Evolutionary conservation across 805 yeast genomes (phyloP).

Genomic region (Zygoascus flipseniorum): DNA sequence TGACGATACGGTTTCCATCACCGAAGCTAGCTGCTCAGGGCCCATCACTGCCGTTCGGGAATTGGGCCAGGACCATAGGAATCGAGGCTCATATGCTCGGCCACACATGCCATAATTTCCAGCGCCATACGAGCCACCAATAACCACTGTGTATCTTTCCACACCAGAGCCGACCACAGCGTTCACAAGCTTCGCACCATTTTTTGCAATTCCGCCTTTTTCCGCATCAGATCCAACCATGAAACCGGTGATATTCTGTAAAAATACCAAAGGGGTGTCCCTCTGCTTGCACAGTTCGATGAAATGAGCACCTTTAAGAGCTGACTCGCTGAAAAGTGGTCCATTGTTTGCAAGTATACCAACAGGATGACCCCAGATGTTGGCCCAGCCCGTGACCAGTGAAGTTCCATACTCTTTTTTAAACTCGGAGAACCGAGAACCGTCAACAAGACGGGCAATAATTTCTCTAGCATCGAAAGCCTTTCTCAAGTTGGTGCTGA

Average conservation of each 20-base stretch:
- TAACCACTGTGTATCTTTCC: constrained; percentile 26
- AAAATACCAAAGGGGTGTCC: constrained; percentile 25
- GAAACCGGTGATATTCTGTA: constrained; percentile 28
- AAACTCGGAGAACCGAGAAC: constrained; percentile 25
- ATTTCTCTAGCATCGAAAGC: constrained; percentile 27
- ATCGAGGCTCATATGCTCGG: constrained; percentile 26
- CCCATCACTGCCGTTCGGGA: constrained; percentile 29
- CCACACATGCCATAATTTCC: constrained; percentile 31
- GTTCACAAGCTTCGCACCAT: constrained; percentile 27
- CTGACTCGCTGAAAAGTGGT: constrained; percentile 24
- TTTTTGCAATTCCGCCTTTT: constrained; percentile 28
- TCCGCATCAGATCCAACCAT: constrained; percentile 30
- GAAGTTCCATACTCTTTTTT: constrained; percentile 25
- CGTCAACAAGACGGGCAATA: constrained; percentile 27
- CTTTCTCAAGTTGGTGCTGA: constrained; percentile 23
- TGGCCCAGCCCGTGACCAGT: constrained; percentile 24
- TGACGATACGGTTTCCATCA: constrained; percentile 25
- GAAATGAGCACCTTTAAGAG: constrained; percentile 28
- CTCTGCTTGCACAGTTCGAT: constrained; percentile 27
- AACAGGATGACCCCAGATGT: constrained; percentile 24
- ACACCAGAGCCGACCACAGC: constrained; percentile 29
- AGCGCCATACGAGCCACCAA: constrained; percentile 28
- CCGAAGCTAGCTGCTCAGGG: constrained; percentile 26
- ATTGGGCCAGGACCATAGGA: constrained; percentile 29
- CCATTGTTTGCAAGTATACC: constrained; percentile 29